These are phyloP conservation scores for Salix udensis DNA, from an alignment of 345 rosid genomes.

Conservation along the genomic window DNA sequence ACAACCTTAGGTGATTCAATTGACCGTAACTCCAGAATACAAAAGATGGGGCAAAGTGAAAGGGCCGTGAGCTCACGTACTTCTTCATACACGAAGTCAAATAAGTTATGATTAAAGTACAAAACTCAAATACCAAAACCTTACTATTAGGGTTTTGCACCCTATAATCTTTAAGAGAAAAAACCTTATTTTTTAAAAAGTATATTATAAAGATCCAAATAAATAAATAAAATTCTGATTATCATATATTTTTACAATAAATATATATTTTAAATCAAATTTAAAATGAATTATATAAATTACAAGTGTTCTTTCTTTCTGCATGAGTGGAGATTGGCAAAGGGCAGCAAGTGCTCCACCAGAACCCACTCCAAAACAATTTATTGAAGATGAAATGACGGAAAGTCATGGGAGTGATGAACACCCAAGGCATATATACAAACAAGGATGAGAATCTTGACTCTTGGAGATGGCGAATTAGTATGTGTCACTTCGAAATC, in stretches of 20 bases:
- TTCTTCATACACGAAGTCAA: too few relatives aligned
- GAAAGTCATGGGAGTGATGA: constrained; percentile 8
- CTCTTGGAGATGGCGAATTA: constrained; percentile 10
- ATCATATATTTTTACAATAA: too few relatives aligned
- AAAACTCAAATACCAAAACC: constrained; percentile 8
- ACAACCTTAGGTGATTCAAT: too few relatives aligned
- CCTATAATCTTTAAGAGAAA: background rate
- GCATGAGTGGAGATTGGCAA: background rate
- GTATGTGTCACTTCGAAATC: constrained; percentile 13
- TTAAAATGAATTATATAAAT: too few relatives aligned
- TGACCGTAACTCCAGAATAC: too few relatives aligned
- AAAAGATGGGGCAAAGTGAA: too few relatives aligned
- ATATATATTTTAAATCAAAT: too few relatives aligned
- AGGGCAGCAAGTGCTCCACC: constrained; percentile 23
- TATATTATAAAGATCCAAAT: fast-evolving
- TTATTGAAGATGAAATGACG: constrained; percentile 12
- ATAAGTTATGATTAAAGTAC: too few relatives aligned
- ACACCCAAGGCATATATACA: background rate
- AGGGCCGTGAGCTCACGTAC: too few relatives aligned
- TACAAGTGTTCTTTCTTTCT: background rate
- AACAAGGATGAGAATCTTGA: constrained; percentile 38
- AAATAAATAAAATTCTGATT: too few relatives aligned
- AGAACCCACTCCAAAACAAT: background rate
- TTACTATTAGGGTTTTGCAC: background rate
- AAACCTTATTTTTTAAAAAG: too few relatives aligned